Percentiles rank a stretch among this genome's conserved stretches.
phyloP scores from a whole-genome alignment of 306 rosid genomes.

The Glycine soja region DNA sequence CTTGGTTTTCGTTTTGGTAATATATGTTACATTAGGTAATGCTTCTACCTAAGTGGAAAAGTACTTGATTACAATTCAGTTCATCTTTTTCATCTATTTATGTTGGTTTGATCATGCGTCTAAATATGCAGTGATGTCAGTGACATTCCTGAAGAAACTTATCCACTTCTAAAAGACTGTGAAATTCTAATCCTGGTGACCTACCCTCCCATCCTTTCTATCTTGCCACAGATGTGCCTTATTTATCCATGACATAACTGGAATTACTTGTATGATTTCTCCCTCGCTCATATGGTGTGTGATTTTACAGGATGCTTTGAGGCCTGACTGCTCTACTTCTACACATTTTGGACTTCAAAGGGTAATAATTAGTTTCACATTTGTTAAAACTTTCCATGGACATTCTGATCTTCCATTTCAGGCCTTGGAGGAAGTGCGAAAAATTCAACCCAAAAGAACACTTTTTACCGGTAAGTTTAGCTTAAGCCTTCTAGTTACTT shows the following conservation, averaged over 20 bases:
- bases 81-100: conserved; percentile 27
- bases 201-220: conserved; percentile 23
- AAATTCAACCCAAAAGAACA: conserved; percentile 87
- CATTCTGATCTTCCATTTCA: conserved; percentile 48
- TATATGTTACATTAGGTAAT: conserved; percentile 92
- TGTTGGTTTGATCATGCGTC: conserved; percentile 43
- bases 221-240: not conserved
- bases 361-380: conserved; percentile 55
- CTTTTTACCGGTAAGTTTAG: conserved; percentile 80
- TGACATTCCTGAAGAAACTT: conserved; percentile 93
- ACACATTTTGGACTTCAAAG: conserved; percentile 97
- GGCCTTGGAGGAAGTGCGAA: conserved; percentile 94
- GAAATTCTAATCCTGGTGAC: conserved; percentile 85
- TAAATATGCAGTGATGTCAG: conserved; percentile 78
- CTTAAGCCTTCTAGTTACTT: conserved; percentile 22
- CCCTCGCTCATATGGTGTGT: conserved; percentile 37
- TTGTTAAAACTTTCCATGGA: conserved; percentile 24
- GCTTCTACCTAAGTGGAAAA: conserved; percentile 44
- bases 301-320: conserved; percentile 76
- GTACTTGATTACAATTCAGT: not conserved
- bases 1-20: conserved; percentile 92
- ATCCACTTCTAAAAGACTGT: conserved; percentile 79
- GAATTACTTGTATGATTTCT: conserved; percentile 1
- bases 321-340: conserved; percentile 86
- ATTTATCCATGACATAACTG: conserved; percentile 24